Evolutionary conservation across 352 stramenopile species (phyloP), one percentile per base, ranked within the genome.

Genomic region (Pythium dissimile): DNA sequence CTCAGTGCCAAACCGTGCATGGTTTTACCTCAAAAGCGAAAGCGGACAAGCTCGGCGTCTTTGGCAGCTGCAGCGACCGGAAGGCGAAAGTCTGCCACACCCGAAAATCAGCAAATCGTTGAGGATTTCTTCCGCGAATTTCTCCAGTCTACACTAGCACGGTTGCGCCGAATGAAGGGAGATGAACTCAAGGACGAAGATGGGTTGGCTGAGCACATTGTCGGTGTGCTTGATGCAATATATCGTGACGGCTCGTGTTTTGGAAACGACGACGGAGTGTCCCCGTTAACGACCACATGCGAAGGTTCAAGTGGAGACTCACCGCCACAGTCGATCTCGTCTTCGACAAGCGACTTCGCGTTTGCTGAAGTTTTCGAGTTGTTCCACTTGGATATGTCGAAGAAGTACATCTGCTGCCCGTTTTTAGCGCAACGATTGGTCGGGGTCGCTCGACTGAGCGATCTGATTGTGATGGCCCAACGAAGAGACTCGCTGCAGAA

Each of bases 331-430:
- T 41, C 49, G 1, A 46, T 35, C 16, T 46, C 52, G 9, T 53
- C 37, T 13, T 63, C 48, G 18, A 54, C 12, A 3, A 32, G 20
- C 27, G 53, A 74, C 77, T 58, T 57, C 13, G 53, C 72, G 49
- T 89, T 92, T 64, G 77, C 80, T 16, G 77, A 95, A 54, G 64
- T 75, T 4, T 86, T 91, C 59, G 86, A 95, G 47, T 67, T 92
- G 24, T 89, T 93, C 31, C 77, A 91, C 60, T 72, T 95, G 56
- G 79, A 94, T 49, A 39, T 94, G n/a, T 82, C 84, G 12, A 92
- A 93, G 54, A 89, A 88, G 64, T 87, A 86, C 54, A 82, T 95
- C 28, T 94, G 86, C 55, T 95, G 86, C 42, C 86, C 84, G 16
- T 94, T 86, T 49, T 69, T 95, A 32, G 71, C 71, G 0, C 84